Evolutionary conservation across 352 stramenopile species (phyloP).

Genomic region (Pythium aristosporum): DNA sequence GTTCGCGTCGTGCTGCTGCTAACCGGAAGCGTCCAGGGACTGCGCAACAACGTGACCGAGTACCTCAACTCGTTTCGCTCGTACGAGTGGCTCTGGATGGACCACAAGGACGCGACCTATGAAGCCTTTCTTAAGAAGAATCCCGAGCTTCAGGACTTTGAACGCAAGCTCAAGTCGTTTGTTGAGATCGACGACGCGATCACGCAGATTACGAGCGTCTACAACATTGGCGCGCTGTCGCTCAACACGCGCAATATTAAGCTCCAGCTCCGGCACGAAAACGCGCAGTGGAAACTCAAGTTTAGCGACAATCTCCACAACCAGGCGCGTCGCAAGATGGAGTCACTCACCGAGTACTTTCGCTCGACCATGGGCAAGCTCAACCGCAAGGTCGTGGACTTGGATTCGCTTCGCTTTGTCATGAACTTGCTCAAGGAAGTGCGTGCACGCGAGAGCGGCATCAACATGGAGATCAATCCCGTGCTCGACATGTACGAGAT

Average conservation of each 20-base stretch:
- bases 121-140: slow-evolving; percentile 93
- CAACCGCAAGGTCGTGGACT: slow-evolving; percentile 93
- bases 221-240: slow-evolving; percentile 97
- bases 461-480: slow-evolving; percentile 98
- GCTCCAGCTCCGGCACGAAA: slow-evolving; percentile 95
- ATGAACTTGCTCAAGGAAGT: slow-evolving; percentile 98
- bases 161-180: slow-evolving; percentile 96
- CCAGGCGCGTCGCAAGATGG: slow-evolving; percentile 91
- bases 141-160: slow-evolving; percentile 95
- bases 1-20: slow-evolving; percentile 96
- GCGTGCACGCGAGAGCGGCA: slow-evolving; percentile 94
- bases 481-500: slow-evolving; percentile 99
- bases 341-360: slow-evolving; percentile 96
- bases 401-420: slow-evolving; percentile 96
- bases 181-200: slow-evolving; percentile 95
- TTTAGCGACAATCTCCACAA: slow-evolving; percentile 97
- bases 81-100: slow-evolving; percentile 98
- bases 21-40: slow-evolving; percentile 96
- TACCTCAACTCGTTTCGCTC: slow-evolving; percentile 95
- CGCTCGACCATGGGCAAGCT: slow-evolving; percentile 92
- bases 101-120: slow-evolving; percentile 96
- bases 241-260: slow-evolving; percentile 98
- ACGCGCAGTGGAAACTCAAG: slow-evolving; percentile 96
- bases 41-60: slow-evolving; percentile 97
- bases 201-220: slow-evolving; percentile 74